phyloP scores from a whole-genome alignment of 345 rosid genomes.

The Populus nigra region DNA sequence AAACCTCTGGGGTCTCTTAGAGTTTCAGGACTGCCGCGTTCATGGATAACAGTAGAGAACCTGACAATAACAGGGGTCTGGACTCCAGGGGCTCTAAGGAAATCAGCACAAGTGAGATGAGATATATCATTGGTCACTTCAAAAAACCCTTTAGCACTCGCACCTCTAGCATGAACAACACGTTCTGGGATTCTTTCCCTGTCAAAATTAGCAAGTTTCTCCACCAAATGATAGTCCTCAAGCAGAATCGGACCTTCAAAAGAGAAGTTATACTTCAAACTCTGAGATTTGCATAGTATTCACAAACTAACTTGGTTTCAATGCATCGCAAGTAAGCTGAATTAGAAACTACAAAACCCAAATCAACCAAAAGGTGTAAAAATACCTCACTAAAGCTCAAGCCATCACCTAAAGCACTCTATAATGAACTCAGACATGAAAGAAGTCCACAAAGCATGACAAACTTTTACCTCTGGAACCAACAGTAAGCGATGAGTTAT shows the following conservation, averaged over 20 bases:
- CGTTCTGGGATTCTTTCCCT: slow-evolving; percentile 97
- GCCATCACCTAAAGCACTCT: too few species aligned
- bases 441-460: neutral
- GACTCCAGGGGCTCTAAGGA: slow-evolving; percentile 89
- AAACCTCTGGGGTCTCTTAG: slow-evolving; percentile 94
- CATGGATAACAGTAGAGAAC: slow-evolving; percentile 95
- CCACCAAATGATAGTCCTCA: slow-evolving; percentile 93
- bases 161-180: slow-evolving; percentile 98
- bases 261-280: too few species aligned
- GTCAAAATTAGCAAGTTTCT: slow-evolving; percentile 88
- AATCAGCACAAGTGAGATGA: slow-evolving; percentile 79
- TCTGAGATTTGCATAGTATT: too few species aligned
- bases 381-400: too few species aligned
- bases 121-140: slow-evolving; percentile 93
- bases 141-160: slow-evolving; percentile 97
- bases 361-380: too few species aligned
- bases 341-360: too few species aligned
- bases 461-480: slow-evolving; percentile 64
- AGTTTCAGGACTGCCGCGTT: slow-evolving; percentile 99
- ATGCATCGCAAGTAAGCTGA: too few species aligned
- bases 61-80: slow-evolving; percentile 96
- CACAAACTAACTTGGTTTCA: neutral
- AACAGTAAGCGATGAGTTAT: slow-evolving; percentile 70
- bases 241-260: slow-evolving; percentile 81
- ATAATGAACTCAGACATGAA: too few species aligned